Evolutionary conservation across 805 yeast genomes (phyloP), one percentile per base, ranked within the genome.

Genomic region (Metschnikowia orientalis): DNA sequence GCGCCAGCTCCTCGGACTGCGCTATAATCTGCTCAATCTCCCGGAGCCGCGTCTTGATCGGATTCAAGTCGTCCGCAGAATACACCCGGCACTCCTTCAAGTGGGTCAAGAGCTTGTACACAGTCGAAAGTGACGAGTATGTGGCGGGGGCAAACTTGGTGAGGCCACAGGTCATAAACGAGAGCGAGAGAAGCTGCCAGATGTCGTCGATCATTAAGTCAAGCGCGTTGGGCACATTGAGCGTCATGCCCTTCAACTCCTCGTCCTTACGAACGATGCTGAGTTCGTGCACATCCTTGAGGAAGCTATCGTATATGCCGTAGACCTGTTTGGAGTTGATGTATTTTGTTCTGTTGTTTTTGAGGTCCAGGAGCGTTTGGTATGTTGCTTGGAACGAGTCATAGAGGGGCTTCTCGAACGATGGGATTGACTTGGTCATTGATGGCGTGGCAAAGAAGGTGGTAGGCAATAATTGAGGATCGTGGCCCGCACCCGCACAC

Each of bases 141-240:
- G 95, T 85, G 4, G 97, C 95, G 1, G 97, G 95, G 1, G 96
- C 95, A 21, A 87, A 74, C 47, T 87, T 81, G 28, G 83, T 82
- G 47, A 87, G 67, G 3, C 99, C 99, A 38, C 94, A 92, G 2
- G 97, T 86, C 51, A 90, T 75, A 57, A 89, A 86, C 45, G 92
- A 82, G 32, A 92, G 68, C 9, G 95, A 82, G 27, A 90, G 62
- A 29, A 92, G 62, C 57, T 90, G 96, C 69, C 90, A 87, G 14
- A 84, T 85, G 50, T 89, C 97, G 56, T 89, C 97, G 26, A 86
- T 67, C 8, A 84, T 70, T 7, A 76, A 66, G 51, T 89, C 96
- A 10, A 84, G 86, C 40, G 59, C 55, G 41, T 71, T 73, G 29
- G 76, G 75, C 40, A 61, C 48, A 18, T 42, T 47, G 31, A 63